These are phyloP conservation scores for Phytophthora ohioensis DNA, from an alignment of 352 stramenopile species.

Conservation along the genomic window DNA sequence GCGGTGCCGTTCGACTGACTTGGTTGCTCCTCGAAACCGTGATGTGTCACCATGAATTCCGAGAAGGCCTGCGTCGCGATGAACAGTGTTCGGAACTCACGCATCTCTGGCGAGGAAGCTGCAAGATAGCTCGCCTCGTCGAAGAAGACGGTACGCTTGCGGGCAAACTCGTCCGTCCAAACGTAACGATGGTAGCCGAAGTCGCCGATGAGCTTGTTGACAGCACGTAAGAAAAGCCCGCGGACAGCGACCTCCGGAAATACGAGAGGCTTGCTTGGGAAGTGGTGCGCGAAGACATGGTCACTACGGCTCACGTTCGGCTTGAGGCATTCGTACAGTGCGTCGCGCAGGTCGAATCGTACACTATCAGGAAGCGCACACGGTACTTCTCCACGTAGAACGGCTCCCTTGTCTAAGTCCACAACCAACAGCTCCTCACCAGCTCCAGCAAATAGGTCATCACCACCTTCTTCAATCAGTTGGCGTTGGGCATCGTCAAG, in stretches of 20 bases:
- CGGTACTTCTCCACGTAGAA: slow-evolving; percentile 61
- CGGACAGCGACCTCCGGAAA: slow-evolving; percentile 84
- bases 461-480: slow-evolving; percentile 45
- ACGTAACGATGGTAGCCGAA: slow-evolving; percentile 89
- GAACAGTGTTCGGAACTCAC: slow-evolving; percentile 87
- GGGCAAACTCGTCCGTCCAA: slow-evolving; percentile 87
- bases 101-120: slow-evolving; percentile 73
- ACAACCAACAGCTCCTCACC: slow-evolving; percentile 79
- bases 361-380: slow-evolving; percentile 59
- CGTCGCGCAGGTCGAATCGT: slow-evolving; percentile 54
- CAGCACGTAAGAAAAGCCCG: slow-evolving; percentile 66
- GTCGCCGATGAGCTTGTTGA: slow-evolving; percentile 79
- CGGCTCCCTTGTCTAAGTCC: slow-evolving; percentile 73
- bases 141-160: slow-evolving; percentile 83
- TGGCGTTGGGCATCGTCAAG: slow-evolving; percentile 66
- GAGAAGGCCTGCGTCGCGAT: slow-evolving; percentile 88
- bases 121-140: slow-evolving; percentile 89
- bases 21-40: slow-evolving; percentile 80
- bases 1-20: slow-evolving; percentile 26
- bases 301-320: slow-evolving; percentile 78
- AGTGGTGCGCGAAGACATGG: slow-evolving; percentile 77
- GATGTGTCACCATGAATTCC: slow-evolving; percentile 85
- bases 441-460: slow-evolving; percentile 57
- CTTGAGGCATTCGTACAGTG: slow-evolving; percentile 73
- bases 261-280: slow-evolving; percentile 66